phyloP scores from a whole-genome alignment of 2,329 filamentous ascomycete genomes.

The Fusarium odoratissimum region DNA sequence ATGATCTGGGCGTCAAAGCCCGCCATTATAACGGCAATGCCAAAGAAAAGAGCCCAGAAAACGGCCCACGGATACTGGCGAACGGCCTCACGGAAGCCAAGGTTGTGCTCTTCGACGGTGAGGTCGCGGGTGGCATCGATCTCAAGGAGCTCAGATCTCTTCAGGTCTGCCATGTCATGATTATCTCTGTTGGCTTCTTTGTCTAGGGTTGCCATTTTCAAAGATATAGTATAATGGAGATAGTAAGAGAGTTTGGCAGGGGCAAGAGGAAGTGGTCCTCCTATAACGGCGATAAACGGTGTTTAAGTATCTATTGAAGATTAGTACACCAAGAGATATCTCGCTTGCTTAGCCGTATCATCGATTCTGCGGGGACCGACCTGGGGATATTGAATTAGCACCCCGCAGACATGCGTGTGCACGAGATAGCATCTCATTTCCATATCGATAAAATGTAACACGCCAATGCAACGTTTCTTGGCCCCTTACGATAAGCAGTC shows the following conservation, averaged over 20 bases:
- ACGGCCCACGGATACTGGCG: neutral
- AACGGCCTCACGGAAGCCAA: neutral
- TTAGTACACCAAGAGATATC: neutral
- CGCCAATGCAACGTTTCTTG: neutral
- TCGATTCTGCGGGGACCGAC: neutral
- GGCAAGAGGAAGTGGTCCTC: rapidly evolving
- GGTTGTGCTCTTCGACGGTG: neutral
- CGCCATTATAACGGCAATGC: neutral
- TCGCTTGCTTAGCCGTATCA: neutral
- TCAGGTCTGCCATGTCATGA: neutral
- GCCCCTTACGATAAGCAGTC: neutral
- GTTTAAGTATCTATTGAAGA: neutral
- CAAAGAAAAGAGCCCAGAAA: neutral
- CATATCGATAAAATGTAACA: neutral
- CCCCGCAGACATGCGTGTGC: neutral
- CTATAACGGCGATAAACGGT: neutral
- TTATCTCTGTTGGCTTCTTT: neutral
- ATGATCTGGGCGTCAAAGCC: neutral
- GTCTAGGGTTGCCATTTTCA: neutral
- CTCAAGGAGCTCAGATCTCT: neutral
- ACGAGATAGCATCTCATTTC: neutral
- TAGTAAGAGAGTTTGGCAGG: neutral
- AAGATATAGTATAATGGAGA: neutral
- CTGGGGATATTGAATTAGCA: neutral
- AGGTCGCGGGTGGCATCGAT: neutral